Evolutionary conservation across 106 monocot species (phyloP), one percentile per base, ranked within the genome.

Genomic region (Alisma plantagoaquatica): DNA sequence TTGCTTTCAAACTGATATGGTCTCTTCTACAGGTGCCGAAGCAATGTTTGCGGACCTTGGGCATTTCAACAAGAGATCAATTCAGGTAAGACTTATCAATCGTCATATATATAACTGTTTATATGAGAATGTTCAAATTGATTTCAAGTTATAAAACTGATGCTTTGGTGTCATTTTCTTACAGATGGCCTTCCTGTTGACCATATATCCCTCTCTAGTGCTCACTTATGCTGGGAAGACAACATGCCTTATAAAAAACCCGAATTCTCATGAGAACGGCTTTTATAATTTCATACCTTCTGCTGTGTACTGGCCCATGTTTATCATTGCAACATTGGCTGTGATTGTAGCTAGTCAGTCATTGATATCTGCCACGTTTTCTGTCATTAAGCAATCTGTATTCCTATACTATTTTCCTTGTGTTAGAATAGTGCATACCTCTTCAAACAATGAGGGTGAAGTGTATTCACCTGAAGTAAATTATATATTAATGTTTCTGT

Each of bases 1-100:
- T n/a, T n/a, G n/a, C n/a, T n/a, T n/a, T n/a, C n/a, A n/a, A n/a
- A n/a, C n/a, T n/a, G n/a, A n/a, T n/a, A n/a, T n/a, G n/a, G n/a
- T n/a, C n/a, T n/a, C n/a, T n/a, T n/a, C n/a, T n/a, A n/a, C n/a
- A 91, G 90, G 90, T 55, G 70, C 80, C 1, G 90, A 91, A 66
- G 90, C 90, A 20, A 91, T 80, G 84, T 84, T 91, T 69, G 90
- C 90, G 33, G 90, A 91, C 70, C 74, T 91, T 23, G 90, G 90
- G 31, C 90, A 91, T 72, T 91, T 91, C 73, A 91, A 75, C 63
- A 84, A 75, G 72, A 64, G 74, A 54, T 80, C 90, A 26, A 91
- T 91, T 66, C 84, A 88, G 82, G 87, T 88, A 12, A n/a, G n/a
- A n/a, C n/a, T n/a, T n/a, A n/a, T n/a, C n/a, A n/a, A n/a, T n/a